Conservation (phyloP, 2,329 filamentous ascomycete genomes). For the Plectosphaerella plurivora region DNA sequence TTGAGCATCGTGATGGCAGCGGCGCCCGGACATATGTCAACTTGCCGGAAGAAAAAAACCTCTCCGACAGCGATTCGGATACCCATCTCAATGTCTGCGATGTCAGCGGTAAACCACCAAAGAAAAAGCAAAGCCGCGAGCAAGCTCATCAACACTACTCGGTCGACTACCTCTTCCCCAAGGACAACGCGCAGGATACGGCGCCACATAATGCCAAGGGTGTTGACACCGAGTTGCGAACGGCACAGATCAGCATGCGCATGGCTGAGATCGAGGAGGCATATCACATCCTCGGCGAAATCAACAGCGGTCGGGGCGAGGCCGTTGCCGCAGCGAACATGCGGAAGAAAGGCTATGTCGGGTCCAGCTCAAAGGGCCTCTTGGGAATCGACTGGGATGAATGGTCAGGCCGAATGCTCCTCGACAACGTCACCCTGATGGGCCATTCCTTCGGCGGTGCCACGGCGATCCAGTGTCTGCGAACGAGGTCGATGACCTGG, state of each 20-base stretch:
- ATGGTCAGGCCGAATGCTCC: slow-evolving; percentile 53
- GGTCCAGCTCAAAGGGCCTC: slow-evolving; percentile 54
- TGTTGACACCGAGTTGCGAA: slow-evolving; percentile 54
- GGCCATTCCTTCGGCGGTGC: slow-evolving; percentile 66
- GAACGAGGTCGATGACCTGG: slow-evolving; percentile 47
- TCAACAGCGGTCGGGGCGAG: slow-evolving; percentile 49
- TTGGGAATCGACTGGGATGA: slow-evolving; percentile 48
- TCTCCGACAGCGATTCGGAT: slow-evolving; percentile 22
- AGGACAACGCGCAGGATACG: slow-evolving; percentile 45
- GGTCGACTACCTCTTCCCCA: slow-evolving; percentile 61
- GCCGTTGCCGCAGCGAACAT: slow-evolving; percentile 47
- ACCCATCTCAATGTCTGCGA: slow-evolving; percentile 16
- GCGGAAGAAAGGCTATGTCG: slow-evolving; percentile 51
- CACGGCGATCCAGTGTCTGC: slow-evolving; percentile 55
- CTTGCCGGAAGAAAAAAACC: slow-evolving; percentile 35
- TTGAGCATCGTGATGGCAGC: slow-evolving; percentile 63
- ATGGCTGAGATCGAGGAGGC: slow-evolving; percentile 63
- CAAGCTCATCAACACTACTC: slow-evolving; percentile 39
- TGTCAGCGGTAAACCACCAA: slow-evolving; percentile 25
- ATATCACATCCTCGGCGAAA: slow-evolving; percentile 49
- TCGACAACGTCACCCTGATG: slow-evolving; percentile 54
- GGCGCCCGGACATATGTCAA: slow-evolving; percentile 59
- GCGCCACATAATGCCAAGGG: slow-evolving; percentile 52
- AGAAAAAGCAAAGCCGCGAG: slow-evolving; percentile 24
- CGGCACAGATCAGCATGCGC: slow-evolving; percentile 58